Evolutionary conservation across 148 eudicot genomes (phyloP).

Genomic region (Heliosperma pusillum): DNA sequence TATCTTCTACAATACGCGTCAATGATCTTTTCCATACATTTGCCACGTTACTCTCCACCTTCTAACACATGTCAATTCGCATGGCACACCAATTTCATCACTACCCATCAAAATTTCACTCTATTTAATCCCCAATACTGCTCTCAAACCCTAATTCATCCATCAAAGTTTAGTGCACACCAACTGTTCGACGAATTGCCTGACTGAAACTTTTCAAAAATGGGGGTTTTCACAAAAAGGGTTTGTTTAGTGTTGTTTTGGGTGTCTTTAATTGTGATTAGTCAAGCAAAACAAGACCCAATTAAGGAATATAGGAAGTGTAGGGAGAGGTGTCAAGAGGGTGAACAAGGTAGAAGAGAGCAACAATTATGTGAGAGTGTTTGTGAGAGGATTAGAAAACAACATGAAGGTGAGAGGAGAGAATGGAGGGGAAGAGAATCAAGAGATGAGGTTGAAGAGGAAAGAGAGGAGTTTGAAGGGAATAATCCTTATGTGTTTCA

Average conservation of each 20-base stretch:
- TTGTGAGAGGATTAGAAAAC: constrained; percentile 21
- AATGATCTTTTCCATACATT: constrained; percentile 7
- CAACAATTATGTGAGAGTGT: constrained; percentile 26
- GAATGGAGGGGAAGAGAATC: constrained; percentile 11
- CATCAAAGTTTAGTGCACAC: constrained; percentile 13
- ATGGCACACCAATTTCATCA: constrained; percentile 11
- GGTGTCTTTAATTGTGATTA: constrained; percentile 18
- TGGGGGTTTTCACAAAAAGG: constrained; percentile 1
- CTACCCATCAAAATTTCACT: constrained; percentile 19
- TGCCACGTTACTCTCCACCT: constrained; percentile 24
- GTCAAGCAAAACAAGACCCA: constrained; percentile 9
- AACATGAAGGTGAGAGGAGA: constrained; percentile 12
- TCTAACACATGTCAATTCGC: constrained; percentile 31
- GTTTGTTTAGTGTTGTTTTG: constrained; percentile 10
- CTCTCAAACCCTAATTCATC: background rate
- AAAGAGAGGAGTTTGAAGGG: constrained; percentile 14
- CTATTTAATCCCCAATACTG: constrained; percentile 8
- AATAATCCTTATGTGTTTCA: constrained; percentile 58
- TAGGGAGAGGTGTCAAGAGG: constrained; percentile 33
- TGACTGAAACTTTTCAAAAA: background rate
- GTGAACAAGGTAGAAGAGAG: constrained; percentile 20
- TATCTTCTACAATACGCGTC: constrained; percentile 9
- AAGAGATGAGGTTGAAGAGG: constrained; percentile 17
- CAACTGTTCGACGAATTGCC: constrained; percentile 28
- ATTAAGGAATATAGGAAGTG: constrained; percentile 27